A percentile compares a stretch with the other conserved stretches of the same genome.
These are phyloP conservation scores for Candida chilensis DNA, from an alignment of 805 yeast species.

Conservation along the genomic window DNA sequence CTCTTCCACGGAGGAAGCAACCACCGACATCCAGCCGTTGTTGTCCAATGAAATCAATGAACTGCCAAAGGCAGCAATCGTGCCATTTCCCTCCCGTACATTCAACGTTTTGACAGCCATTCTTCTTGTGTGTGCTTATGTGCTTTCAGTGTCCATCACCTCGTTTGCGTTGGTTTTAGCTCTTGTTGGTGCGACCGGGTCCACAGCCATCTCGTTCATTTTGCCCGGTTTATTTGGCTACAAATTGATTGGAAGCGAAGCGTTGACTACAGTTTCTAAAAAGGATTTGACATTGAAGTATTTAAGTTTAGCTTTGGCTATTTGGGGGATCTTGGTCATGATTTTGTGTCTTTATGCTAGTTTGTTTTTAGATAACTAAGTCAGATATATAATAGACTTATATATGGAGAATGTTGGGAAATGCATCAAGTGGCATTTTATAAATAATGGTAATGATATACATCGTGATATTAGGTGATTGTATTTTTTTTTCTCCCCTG, in stretches of 20 bases:
- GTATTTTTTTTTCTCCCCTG: no score
- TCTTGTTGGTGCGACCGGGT: slow-evolving; percentile 77
- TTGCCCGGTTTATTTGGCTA: slow-evolving; percentile 74
- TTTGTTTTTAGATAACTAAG: slow-evolving; percentile 19
- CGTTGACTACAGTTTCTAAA: slow-evolving; percentile 9
- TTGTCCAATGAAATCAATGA: slow-evolving; percentile 1
- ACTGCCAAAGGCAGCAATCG: slow-evolving; percentile 18
- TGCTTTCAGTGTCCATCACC: slow-evolving; percentile 46
- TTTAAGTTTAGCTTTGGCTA: slow-evolving; percentile 26
- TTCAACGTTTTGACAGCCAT: slow-evolving; percentile 40
- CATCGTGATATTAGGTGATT: background rate
- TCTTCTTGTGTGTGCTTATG: slow-evolving; percentile 39
- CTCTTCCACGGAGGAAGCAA: no score
- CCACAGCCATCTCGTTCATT: slow-evolving; percentile 70
- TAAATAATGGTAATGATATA: background rate
- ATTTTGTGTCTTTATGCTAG: slow-evolving; percentile 42
- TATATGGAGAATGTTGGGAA: no score
- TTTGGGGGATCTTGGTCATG: slow-evolving; percentile 52
- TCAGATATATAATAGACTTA: background rate
- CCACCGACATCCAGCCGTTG: no score
- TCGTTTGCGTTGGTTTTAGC: slow-evolving; percentile 66
- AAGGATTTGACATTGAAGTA: slow-evolving; percentile 4
- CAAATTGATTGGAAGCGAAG: slow-evolving; percentile 28
- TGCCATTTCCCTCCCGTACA: slow-evolving; percentile 34
- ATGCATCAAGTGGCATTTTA: no score